Evolutionary conservation across 129 eudicot genomes (phyloP).

Genomic region (Oenanthe sinensis): DNA sequence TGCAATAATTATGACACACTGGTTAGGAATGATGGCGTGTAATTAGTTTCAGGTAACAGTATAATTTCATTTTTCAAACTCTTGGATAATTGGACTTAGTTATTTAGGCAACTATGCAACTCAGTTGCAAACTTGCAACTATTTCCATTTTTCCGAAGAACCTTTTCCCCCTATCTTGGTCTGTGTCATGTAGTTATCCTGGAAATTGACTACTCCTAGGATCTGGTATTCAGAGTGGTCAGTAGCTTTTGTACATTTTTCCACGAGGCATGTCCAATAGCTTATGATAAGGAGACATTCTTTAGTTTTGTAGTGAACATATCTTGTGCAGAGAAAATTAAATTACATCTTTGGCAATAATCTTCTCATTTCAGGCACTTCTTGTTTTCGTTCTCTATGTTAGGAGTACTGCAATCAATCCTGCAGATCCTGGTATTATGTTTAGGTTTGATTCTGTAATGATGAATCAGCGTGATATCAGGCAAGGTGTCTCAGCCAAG

Average conservation of each 20-base stretch:
- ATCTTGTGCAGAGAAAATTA: neutral
- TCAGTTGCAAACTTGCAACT: too few species aligned
- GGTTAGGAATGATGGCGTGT: neutral
- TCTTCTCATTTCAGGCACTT: slow-evolving; percentile 52
- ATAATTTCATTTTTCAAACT: neutral
- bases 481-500: slow-evolving; percentile 21
- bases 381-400: slow-evolving; percentile 80
- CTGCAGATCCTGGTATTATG: slow-evolving; percentile 93
- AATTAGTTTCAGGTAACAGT: neutral
- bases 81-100: neutral
- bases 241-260: neutral
- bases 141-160: too few species aligned
- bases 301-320: neutral
- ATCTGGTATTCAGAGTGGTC: neutral
- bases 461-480: slow-evolving; percentile 8
- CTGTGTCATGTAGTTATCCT: neutral
- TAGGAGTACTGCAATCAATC: slow-evolving; percentile 81
- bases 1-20: neutral
- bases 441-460: slow-evolving; percentile 26
- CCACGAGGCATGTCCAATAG: neutral
- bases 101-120: neutral
- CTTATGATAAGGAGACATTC: neutral
- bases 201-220: neutral
- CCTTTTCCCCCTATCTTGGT: neutral
- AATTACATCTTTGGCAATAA: neutral